Base-by-base conservation (phyloP, 495 filamentous ascomycete genomes). In the Pyronema domesticum region DNA sequence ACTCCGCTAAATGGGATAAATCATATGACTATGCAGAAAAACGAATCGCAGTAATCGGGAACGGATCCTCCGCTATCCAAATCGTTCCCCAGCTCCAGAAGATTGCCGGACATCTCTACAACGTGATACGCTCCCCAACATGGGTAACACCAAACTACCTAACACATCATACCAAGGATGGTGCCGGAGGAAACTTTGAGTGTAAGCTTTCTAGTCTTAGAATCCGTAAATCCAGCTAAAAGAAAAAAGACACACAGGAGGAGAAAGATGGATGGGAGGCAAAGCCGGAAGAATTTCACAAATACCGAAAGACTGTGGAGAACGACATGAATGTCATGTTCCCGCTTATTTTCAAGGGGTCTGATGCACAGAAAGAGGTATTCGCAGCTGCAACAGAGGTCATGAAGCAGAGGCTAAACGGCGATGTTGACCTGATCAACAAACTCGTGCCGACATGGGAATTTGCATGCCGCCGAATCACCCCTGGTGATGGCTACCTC, bases 401-500 rank as follows among this genome's bases (percentile, higher is more conserved):
- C 14, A 46, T 46, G 43, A 17, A 11, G 13, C 14, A 7, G 7
- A 46, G 19, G 43, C 7, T 46, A 7, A 7, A 46, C 7, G 14
- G 14, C 7, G 19, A 46, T 6, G 13, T 17, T 7, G 43, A 46
- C 46, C 56, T 70, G 54, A 72, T 70, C 65, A 61, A 74, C 7
- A 68, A 71, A 35, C 72, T 82, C 45, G 69, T 79, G 35, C 82
- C 82, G 0, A 75, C 80, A 54, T 87, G 82, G 61, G 72, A 74
- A 0, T 79, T 79, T 4, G 75, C 78, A 62, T 87, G 82, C 59
- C 75, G 81, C 46, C 78, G 83, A 11, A 70, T 84, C 0, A 87
- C 83, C 0, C 82, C 82, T 0, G 83, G 81, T 0, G 79, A 79
- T 6, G 80, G 80, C 0, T 87, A 86, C 62, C 74, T 87, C 14